These are phyloP conservation scores for Rhizoclosmatium globosum DNA, from an alignment of 192 early-diverging fungal species.

Conservation along the genomic window DNA sequence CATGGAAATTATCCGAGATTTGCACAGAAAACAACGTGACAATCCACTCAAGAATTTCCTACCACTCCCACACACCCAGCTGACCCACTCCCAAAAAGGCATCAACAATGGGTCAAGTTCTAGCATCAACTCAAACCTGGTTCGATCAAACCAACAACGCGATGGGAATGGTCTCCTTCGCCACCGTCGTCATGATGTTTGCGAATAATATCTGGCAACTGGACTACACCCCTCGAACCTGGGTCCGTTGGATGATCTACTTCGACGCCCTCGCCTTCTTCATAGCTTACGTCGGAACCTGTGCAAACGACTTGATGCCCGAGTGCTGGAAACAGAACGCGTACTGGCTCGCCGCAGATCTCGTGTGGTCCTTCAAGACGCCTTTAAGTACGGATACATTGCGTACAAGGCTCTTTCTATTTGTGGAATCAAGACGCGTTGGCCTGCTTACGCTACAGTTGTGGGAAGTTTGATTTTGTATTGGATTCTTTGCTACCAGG, in stretches of 20 bases:
- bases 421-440: conserved; percentile 5
- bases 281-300: conserved; percentile 14
- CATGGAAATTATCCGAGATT: too few relatives aligned
- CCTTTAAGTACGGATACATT: conserved; percentile 25
- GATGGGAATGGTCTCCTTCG: conserved; percentile 24
- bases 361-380: conserved; percentile 18
- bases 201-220: conserved; percentile 24
- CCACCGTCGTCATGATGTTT: conserved; percentile 24
- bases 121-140: not conserved
- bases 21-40: too few relatives aligned
- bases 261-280: conserved; percentile 21
- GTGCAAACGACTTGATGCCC: conserved; percentile 15
- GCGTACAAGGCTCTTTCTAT: conserved; percentile 17
- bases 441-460: conserved; percentile 2
- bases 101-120: not conserved
- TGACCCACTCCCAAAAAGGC: too few relatives aligned
- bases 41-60: too few relatives aligned
- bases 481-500: conserved; percentile 9
- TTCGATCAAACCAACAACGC: not conserved
- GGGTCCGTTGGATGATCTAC: conserved; percentile 35
- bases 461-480: not conserved
- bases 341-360: conserved; percentile 17
- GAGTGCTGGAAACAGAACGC: conserved; percentile 18
- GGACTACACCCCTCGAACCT: conserved; percentile 13
- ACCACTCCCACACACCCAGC: too few relatives aligned